These are phyloP conservation scores for Oenanthe javanica DNA, from an alignment of 140 eudicot species.

Conservation along the genomic window DNA sequence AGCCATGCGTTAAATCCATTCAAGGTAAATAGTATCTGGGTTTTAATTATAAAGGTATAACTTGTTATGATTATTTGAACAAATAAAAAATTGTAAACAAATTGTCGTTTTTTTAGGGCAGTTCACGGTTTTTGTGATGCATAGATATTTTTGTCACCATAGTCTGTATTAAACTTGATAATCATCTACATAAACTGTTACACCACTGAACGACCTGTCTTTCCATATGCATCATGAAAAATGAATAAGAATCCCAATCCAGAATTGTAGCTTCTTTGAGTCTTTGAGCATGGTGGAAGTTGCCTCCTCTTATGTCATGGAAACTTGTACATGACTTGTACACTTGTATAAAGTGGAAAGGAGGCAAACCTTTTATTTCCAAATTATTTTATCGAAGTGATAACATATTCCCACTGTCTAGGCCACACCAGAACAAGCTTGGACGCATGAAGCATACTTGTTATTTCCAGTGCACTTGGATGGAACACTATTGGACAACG, in stretches of 20 bases:
- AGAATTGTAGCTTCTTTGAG: background rate
- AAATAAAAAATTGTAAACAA: background rate
- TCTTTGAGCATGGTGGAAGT: background rate
- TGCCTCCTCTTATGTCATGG: background rate
- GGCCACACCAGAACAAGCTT: conserved; percentile 55
- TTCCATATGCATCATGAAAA: background rate
- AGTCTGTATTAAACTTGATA: background rate
- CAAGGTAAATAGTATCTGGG: background rate
- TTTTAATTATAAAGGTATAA: background rate
- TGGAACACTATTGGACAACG: conserved; percentile 74
- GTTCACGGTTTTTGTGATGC: background rate
- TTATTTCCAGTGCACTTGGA: conserved; percentile 88
- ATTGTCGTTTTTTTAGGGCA: background rate
- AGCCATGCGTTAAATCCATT: background rate
- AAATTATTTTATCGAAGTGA: background rate
- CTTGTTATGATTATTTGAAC: background rate
- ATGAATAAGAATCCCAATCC: background rate
- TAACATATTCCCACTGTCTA: conserved; percentile 15
- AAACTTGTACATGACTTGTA: background rate
- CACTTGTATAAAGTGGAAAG: background rate
- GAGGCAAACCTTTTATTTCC: background rate
- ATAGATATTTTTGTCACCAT: background rate
- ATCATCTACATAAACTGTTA: background rate
- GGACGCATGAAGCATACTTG: conserved; percentile 90
- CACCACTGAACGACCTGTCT: background rate